Conservation (phyloP, 2,329 filamentous ascomycete species). For the Aspergillus uvarum region DNA sequence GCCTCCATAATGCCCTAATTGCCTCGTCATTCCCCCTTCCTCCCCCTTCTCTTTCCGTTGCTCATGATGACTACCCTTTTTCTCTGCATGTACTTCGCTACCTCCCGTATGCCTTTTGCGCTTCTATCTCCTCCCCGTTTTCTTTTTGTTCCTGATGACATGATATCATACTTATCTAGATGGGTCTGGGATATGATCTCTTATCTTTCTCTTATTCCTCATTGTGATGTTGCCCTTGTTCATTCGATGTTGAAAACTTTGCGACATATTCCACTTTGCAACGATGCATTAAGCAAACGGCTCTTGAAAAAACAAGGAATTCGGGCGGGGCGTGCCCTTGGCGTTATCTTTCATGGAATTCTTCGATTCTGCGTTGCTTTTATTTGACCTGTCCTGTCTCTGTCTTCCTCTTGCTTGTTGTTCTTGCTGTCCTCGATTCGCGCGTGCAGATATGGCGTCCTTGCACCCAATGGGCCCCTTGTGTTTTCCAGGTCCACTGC, state of each 20-base stretch:
- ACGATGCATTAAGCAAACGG: conserved; percentile 37
- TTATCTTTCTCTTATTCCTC: conserved; percentile 19
- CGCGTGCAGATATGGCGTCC: conserved; percentile 29
- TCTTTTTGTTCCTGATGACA: conserved; percentile 28
- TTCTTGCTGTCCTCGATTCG: conserved; percentile 13
- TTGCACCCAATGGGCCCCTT: conserved; percentile 37
- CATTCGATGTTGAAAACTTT: conserved; percentile 28
- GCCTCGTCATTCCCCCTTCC: conserved; percentile 18
- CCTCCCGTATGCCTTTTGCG: conserved; percentile 25
- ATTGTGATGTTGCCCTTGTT: conserved; percentile 16
- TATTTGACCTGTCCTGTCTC: conserved; percentile 23
- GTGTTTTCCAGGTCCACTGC: conserved; percentile 33
- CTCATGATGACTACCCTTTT: conserved; percentile 24
- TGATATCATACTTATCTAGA: conserved; percentile 33
- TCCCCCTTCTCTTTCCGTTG: conserved; percentile 13
- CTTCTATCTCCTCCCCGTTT: conserved; percentile 21
- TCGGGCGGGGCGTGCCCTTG: conserved; percentile 35
- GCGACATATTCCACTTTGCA: conserved; percentile 25
- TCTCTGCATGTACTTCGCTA: conserved; percentile 2
- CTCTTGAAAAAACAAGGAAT: conserved; percentile 32
- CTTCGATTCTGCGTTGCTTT: conserved; percentile 17
- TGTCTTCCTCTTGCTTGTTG: conserved; percentile 10
- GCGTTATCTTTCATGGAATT: conserved; percentile 34
- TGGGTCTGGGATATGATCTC: conserved; percentile 27
- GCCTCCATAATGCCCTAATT: conserved; percentile 20